Base-by-base conservation (phyloP, 768 basidiomycete species). In the Sarcodon sp. region DNA sequence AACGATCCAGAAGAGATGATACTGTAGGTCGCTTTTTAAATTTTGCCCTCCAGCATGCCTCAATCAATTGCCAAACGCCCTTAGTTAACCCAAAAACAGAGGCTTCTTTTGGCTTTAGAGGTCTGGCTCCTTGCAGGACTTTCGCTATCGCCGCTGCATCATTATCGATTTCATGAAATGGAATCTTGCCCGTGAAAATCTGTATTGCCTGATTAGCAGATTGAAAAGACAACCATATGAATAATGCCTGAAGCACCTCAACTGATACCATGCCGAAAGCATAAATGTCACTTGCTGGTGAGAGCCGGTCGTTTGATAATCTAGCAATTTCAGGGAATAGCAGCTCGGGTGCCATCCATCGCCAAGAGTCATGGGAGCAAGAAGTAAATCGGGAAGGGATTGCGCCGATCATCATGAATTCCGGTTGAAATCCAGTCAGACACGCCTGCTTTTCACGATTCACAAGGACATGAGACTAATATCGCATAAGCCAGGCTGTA, bases 341-440 rank as follows among this genome's bases (percentile, higher is more conserved):
- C 12, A 50, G 11, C 32, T 50, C 50, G 8, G 50, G 50, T 6
- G 50, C 50, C 11, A 27, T 46, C 50, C 50, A 50, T 44, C 48
- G 48, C n/a, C n/a, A 16, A 3, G 48, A n/a, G 8, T 45, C 43
- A 8, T n/a, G n/a, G 7, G 32, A 13, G 13, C 43, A 27, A 32
- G 15, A 27, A 33, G 33, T 41, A n/a, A 43, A 39, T n/a, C 16
- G 16, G 37, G 37, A 39, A 3, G 13, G 13, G 37, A n/a, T 18
- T 39, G 37, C 16, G 37, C n/a, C 16, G 13, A 18, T n/a, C 37
- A 18, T 4, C 37, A 39, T 39, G 4, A 39, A 39, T n/a, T n/a
- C 16, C 2, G 16, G 13, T n/a, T 46, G 45, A 34, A 50, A 50
- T 15, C 47, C 50, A 27, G 35, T 27, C 6, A 50, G 33, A 33